These are phyloP conservation scores for Pisolithus albus DNA, from an alignment of 768 basidiomycete species.

Conservation along the genomic window DNA sequence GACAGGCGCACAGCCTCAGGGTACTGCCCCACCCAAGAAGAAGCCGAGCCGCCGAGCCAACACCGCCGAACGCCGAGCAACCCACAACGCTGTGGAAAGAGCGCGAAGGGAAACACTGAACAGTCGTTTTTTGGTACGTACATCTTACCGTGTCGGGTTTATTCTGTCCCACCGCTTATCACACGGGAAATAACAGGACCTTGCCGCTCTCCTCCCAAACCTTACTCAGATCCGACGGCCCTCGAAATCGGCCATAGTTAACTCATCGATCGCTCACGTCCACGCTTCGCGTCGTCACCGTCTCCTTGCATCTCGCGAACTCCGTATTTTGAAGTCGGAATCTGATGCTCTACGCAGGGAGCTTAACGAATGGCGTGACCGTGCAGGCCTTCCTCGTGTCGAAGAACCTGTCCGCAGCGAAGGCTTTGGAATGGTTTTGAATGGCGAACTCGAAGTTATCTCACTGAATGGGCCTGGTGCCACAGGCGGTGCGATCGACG, in stretches of 20 bases:
- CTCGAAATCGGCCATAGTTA: constrained; percentile 95
- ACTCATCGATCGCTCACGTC: constrained; percentile 87
- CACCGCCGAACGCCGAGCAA: constrained; percentile 92
- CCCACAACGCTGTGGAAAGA: constrained; percentile 96
- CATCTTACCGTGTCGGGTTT: constrained; percentile 7
- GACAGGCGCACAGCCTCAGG: neutral
- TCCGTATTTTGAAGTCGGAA: constrained; percentile 73
- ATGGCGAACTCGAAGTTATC: constrained; percentile 65
- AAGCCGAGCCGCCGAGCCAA: constrained; percentile 88
- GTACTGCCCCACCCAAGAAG: constrained; percentile 47
- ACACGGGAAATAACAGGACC: constrained; percentile 50
- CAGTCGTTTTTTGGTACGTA: constrained; percentile 76
- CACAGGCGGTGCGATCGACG: constrained; percentile 37
- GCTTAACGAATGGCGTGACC: constrained; percentile 88
- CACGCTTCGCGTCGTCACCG: constrained; percentile 78
- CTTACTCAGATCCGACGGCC: constrained; percentile 88
- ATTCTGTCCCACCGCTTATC: constrained; percentile 9
- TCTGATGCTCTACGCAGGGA: constrained; percentile 83
- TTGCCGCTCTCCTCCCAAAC: constrained; percentile 87
- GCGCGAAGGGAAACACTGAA: constrained; percentile 91
- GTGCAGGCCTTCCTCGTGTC: constrained; percentile 60
- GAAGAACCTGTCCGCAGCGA: constrained; percentile 71
- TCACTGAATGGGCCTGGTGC: constrained; percentile 9
- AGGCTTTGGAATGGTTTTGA: constrained; percentile 63
- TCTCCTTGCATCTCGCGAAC: constrained; percentile 71